These are phyloP conservation scores for Irpex lacteus DNA, from an alignment of 1,284 basidiomycete species.

Conservation along the genomic window DNA sequence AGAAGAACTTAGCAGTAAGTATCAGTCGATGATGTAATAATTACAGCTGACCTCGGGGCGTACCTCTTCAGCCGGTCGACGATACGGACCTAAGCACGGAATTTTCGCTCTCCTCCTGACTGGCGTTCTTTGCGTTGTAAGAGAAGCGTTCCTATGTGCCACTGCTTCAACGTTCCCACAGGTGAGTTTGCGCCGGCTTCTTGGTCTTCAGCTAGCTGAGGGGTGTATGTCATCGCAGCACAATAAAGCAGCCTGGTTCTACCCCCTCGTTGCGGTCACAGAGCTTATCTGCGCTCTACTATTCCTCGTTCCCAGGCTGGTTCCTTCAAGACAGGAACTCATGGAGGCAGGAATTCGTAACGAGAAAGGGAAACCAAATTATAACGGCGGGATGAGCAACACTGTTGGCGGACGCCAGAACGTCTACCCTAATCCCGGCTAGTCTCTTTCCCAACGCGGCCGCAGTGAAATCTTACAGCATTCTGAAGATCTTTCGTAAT, in stretches of 20 bases:
- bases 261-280: conserved; percentile 6
- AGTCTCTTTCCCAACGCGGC: no score
- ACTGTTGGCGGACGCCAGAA: background rate
- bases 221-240: background rate
- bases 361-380: background rate
- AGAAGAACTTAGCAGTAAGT: conserved; percentile 6
- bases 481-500: no score
- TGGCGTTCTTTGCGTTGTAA: conserved; percentile 3
- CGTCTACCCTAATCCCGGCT: background rate
- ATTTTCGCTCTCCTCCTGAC: conserved; percentile 5
- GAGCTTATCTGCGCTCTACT: conserved; percentile 9
- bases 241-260: conserved; percentile 6
- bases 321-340: conserved; percentile 8
- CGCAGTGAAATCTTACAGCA: no score
- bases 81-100: conserved; percentile 3
- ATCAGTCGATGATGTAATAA: background rate
- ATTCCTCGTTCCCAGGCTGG: conserved; percentile 9
- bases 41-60: background rate
- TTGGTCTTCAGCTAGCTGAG: background rate
- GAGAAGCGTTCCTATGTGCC: conserved; percentile 8
- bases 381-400: background rate
- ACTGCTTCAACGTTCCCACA: conserved; percentile 1
- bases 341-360: background rate
- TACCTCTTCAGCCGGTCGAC: no score
- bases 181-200: background rate